A percentile compares a stretch with the other conserved stretches of the same genome.
These are phyloP conservation scores for Solanum virginianum DNA, from an alignment of 257 asterid species.

Conservation along the genomic window DNA sequence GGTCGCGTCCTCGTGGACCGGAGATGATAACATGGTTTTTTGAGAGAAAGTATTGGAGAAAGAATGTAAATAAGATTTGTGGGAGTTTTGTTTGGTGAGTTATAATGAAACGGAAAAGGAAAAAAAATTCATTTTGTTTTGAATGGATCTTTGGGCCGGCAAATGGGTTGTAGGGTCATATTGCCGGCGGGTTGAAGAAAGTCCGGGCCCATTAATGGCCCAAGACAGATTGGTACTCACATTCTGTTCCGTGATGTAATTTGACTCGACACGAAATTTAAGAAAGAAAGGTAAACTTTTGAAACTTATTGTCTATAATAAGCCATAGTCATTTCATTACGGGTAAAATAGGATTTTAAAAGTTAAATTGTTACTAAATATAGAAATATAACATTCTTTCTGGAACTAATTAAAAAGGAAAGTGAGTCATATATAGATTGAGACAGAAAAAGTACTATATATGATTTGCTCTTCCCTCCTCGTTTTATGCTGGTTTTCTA, in stretches of 20 bases:
- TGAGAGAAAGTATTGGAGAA: neutral
- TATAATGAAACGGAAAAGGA: neutral
- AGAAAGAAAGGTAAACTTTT: no score
- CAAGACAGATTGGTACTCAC: neutral
- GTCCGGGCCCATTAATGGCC: conserved; percentile 25
- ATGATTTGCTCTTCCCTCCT: neutral
- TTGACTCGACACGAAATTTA: no score
- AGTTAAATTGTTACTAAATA: no score
- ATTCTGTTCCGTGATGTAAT: no score
- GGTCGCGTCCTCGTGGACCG: neutral
- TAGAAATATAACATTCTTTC: no score
- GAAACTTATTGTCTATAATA: no score
- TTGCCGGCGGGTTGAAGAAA: conserved; percentile 41
- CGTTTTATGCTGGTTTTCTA: neutral
- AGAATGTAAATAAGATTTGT: neutral
- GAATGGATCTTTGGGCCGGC: conserved; percentile 43
- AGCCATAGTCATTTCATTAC: no score
- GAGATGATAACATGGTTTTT: conserved; percentile 13
- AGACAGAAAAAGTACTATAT: neutral
- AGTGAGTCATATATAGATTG: no score
- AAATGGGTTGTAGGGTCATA: conserved; percentile 19
- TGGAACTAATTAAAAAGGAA: no score
- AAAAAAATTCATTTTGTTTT: neutral
- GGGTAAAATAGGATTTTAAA: no score
- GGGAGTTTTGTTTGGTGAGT: neutral